Evolutionary conservation across 2,329 filamentous ascomycete species (phyloP), one percentile per base, ranked within the genome.

Genomic region (Cercospora sojina): DNA sequence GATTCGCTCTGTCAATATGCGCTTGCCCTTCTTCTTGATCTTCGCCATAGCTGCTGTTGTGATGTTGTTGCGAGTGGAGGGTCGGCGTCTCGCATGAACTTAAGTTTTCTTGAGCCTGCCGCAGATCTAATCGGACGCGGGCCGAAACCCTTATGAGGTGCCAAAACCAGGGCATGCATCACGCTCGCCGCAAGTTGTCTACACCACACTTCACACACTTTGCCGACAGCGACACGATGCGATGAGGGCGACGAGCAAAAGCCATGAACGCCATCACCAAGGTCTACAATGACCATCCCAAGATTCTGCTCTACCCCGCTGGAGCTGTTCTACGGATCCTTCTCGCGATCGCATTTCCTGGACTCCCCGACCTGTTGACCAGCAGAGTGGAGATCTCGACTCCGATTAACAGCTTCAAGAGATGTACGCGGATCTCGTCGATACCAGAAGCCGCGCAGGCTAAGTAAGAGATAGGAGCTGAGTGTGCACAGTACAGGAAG

Each of bases 321-420:
- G 94, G 93, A 66, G 89, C 91, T 64, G 85, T 89, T 69, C 83
- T 98, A 72, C 89, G 95, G 72, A 84, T 98, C 67, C 81, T 92
- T 64, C 86, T 98, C 62, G 93, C 93, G 77, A 83, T 89, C 66
- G 84, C 88, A 65, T 97, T 97, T 77, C 93, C 95, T 69, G 87
- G 87, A 41, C 84, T 99, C 47, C 91, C 94, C 61, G 89, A 93
- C 77, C 85, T 97, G 69, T 85, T 99, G 69, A 95, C 92, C 20
- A 91, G 90, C 70, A 90, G 95, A 76, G 95, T 97, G 74, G 95
- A 99, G 83, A 90, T 99, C 75, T 97, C 95, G 53, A 99, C 95
- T 23, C 94, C 95, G 43, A 91, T 98, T 56, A 97, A 92, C 74
- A 97, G 94, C 86, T 99, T 97, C 86, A 98, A 98, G 83, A 88